Percentiles rank a stretch among this genome's conserved stretches.
These are phyloP conservation scores for Phalaenopsis hybrid DNA, from an alignment of 116 monocot genomes.

Conservation along the genomic window DNA sequence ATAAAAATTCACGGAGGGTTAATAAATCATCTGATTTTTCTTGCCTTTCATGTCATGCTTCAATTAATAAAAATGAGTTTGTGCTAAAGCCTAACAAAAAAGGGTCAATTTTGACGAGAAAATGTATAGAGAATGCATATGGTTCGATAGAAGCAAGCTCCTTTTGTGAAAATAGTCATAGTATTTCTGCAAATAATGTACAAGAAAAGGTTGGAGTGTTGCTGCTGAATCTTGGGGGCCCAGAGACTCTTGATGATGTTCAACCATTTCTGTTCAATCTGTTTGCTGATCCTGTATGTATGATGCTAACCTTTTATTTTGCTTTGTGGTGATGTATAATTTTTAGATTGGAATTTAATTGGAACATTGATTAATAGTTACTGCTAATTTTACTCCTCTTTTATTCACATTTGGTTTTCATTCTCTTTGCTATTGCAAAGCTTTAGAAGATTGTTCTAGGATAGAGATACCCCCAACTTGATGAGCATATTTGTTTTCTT, in stretches of 20 bases:
- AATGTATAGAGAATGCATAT: conserved; percentile 21
- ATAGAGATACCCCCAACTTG: neutral
- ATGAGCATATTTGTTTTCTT: neutral
- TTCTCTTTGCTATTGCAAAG: neutral
- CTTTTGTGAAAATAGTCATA: conserved; percentile 31
- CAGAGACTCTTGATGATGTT: conserved; percentile 88
- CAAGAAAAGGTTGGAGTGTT: conserved; percentile 78
- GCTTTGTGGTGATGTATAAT: neutral
- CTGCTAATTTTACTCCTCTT: neutral
- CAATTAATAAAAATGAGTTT: conserved; percentile 2
- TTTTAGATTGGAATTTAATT: neutral
- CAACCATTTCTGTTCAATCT: conserved; percentile 93
- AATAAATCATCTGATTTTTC: conserved; percentile 4
- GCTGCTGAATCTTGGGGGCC: conserved; percentile 87
- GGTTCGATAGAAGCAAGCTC: conserved; percentile 34
- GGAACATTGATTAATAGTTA: neutral
- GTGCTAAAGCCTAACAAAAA: conserved; percentile 5
- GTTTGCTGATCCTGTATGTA: conserved; percentile 89
- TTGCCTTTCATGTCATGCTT: conserved; percentile 6
- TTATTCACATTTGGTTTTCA: neutral
- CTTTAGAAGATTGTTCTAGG: no score
- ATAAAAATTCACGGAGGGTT: neutral
- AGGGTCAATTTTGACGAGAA: conserved; percentile 13
- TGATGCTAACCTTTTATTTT: neutral
- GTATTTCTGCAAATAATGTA: conserved; percentile 24